These are phyloP conservation scores for Ophiostoma quercus DNA, from an alignment of 2,329 filamentous ascomycete genomes.

Conservation along the genomic window DNA sequence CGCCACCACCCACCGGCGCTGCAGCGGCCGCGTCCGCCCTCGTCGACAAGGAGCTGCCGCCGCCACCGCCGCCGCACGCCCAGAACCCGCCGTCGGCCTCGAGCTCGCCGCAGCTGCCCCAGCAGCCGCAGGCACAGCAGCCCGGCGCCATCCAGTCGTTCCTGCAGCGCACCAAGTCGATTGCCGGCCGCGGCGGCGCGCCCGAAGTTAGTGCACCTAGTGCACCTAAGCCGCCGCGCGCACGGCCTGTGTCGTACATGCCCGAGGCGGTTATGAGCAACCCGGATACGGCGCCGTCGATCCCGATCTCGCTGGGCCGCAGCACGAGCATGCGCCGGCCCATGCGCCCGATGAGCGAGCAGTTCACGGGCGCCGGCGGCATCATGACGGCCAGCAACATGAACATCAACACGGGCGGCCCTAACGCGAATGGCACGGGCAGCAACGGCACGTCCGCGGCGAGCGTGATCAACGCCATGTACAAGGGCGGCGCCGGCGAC, in stretches of 20 bases:
- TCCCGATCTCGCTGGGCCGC: constrained; percentile 60
- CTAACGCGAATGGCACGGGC: constrained; percentile 12
- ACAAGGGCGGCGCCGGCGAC: constrained; percentile 59
- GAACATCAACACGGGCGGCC: neutral
- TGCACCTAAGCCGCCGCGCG: constrained; percentile 35
- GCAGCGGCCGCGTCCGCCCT: constrained; percentile 46
- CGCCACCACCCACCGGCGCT: constrained; percentile 38
- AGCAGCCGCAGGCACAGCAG: constrained; percentile 58
- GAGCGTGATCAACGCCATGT: constrained; percentile 82
- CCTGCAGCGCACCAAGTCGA: constrained; percentile 58
- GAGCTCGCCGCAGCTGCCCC: constrained; percentile 27
- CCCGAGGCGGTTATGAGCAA: constrained; percentile 48
- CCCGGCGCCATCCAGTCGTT: constrained; percentile 48
- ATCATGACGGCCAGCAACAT: neutral
- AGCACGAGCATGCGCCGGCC: constrained; percentile 50
- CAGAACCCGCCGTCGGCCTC: constrained; percentile 37
- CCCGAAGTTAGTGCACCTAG: constrained; percentile 12
- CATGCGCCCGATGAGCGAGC: constrained; percentile 56
- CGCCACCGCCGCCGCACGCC: constrained; percentile 49
- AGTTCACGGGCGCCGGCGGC: constrained; percentile 43
- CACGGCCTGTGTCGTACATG: constrained; percentile 55
- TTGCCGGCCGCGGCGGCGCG: constrained; percentile 43
- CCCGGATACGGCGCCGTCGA: constrained; percentile 68
- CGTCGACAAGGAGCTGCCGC: constrained; percentile 76
- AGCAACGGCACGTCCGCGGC: constrained; percentile 43